phyloP scores from a whole-genome alignment of 148 eudicot genomes.

The Fagopyrum tataricum region DNA sequence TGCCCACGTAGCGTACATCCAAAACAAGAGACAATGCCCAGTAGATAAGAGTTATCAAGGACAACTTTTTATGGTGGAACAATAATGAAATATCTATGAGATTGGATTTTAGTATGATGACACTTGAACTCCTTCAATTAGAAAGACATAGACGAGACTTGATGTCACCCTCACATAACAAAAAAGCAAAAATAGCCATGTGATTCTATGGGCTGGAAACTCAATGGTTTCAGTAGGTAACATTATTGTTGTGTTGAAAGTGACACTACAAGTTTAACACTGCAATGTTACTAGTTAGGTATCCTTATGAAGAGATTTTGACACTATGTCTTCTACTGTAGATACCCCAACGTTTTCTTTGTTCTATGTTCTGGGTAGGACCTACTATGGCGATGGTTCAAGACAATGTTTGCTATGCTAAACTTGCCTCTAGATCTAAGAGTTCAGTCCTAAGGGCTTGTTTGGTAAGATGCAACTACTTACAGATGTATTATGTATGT shows the following conservation, averaged over 20 bases:
- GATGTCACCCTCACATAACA: background rate
- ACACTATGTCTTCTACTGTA: background rate
- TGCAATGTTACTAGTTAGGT: background rate
- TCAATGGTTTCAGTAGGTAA: constrained; percentile 5
- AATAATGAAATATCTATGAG: constrained; percentile 8
- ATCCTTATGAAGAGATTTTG: background rate
- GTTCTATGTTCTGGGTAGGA: background rate
- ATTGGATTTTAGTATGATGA: constrained; percentile 9
- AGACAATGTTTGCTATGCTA: background rate
- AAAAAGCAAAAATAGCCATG: background rate
- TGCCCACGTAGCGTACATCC: background rate
- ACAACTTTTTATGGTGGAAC: background rate
- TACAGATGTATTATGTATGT: background rate
- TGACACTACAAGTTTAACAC: background rate
- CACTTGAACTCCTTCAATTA: constrained; percentile 1
- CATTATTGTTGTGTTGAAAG: constrained; percentile 10
- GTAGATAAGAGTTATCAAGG: background rate
- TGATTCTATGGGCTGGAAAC: background rate
- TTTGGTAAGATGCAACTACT: background rate
- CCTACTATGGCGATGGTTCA: background rate
- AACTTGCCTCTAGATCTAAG: background rate
- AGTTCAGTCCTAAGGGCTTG: background rate
- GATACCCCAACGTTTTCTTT: background rate
- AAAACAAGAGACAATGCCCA: background rate
- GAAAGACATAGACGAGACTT: background rate